Conservation (phyloP, 805 yeast genomes). For the Sugiyamaella marilandica region DNA sequence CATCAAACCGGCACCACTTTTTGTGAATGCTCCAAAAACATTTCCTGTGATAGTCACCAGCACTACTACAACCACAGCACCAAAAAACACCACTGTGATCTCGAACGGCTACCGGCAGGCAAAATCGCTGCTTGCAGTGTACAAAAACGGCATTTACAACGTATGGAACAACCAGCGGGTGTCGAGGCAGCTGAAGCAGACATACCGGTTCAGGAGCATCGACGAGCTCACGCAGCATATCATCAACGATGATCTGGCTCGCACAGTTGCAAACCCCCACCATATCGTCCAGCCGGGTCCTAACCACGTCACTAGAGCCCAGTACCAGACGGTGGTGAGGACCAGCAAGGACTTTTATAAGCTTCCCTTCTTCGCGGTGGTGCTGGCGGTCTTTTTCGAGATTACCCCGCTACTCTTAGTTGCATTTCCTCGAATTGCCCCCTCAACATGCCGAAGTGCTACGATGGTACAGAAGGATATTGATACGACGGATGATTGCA, state of each 20-base stretch:
- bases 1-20: background rate
- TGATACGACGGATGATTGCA: constrained; percentile 2
- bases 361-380: constrained; percentile 54
- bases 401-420: constrained; percentile 50
- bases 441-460: constrained; percentile 58
- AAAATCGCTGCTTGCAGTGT: constrained; percentile 34
- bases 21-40: constrained; percentile 22
- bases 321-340: constrained; percentile 49
- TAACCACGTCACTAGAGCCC: constrained; percentile 37
- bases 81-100: background rate
- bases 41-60: constrained; percentile 30
- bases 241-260: constrained; percentile 19
- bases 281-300: constrained; percentile 27
- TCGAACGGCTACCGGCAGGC: constrained; percentile 2
- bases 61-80: constrained; percentile 8
- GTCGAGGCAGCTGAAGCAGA: constrained; percentile 14
- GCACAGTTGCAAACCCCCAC: constrained; percentile 19
- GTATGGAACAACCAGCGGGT: constrained; percentile 41
- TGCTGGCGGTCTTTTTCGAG: constrained; percentile 54
- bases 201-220: constrained; percentile 18
- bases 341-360: constrained; percentile 47
- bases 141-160: constrained; percentile 44
- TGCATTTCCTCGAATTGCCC: constrained; percentile 52
- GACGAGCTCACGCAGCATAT: constrained; percentile 26
- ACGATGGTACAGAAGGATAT: constrained; percentile 25